phyloP scores from a whole-genome alignment of 345 rosid genomes.

The Linum lewisii region DNA sequence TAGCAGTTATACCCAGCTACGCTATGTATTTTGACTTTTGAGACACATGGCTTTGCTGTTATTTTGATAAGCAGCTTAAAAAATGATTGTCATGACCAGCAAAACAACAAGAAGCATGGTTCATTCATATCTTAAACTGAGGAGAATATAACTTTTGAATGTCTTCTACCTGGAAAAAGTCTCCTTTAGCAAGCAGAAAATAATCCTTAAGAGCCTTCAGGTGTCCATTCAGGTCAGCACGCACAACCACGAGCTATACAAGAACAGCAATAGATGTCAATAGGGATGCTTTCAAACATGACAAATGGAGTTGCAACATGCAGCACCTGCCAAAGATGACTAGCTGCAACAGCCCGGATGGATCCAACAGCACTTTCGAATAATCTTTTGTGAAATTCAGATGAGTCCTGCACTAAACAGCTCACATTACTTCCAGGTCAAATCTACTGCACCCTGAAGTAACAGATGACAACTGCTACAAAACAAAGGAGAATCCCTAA shows the following conservation, averaged over 20 bases:
- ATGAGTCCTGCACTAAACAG: conserved; percentile 51
- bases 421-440: neutral
- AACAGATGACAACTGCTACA: neutral
- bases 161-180: conserved; percentile 81
- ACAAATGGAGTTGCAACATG: conserved; percentile 10
- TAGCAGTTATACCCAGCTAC: neutral
- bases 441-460: neutral
- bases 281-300: conserved; percentile 9
- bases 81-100: neutral
- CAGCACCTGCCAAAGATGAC: conserved; percentile 99
- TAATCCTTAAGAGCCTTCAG: conserved; percentile 91
- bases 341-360: conserved; percentile 84
- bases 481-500: neutral
- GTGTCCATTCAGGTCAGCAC: conserved; percentile 89
- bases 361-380: conserved; percentile 82
- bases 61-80: neutral
- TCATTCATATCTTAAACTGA: neutral
- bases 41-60: neutral
- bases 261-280: conserved; percentile 13
- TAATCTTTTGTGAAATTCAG: conserved; percentile 88
- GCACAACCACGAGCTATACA: conserved; percentile 88
- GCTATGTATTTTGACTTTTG: neutral
- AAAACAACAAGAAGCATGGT: neutral
- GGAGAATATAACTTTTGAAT: neutral
- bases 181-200: conserved; percentile 93